Evolutionary conservation across 1,284 basidiomycete genomes (phyloP).

Genomic region (Pisolithus thermaeus): DNA sequence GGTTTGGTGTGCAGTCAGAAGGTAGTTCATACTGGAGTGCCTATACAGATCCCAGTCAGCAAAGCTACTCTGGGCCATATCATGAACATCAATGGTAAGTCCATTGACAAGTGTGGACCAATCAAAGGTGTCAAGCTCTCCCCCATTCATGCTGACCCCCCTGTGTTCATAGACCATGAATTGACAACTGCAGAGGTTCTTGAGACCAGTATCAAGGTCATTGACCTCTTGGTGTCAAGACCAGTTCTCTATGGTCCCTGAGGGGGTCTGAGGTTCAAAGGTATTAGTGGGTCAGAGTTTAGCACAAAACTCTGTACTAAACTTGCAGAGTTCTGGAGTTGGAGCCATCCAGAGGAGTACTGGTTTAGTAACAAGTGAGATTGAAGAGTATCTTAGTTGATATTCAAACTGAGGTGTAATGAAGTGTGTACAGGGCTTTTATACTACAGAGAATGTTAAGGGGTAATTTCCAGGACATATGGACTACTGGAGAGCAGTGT

Average conservation of each 20-base stretch:
- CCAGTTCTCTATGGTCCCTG: conserved; percentile 67
- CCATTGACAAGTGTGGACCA: conserved; percentile 98
- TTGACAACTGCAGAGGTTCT: conserved; percentile 97
- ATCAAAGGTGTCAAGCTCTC: conserved; percentile 90
- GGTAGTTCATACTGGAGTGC: conserved; percentile 96
- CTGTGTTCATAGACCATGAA: conserved; percentile 89
- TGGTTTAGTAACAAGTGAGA: too few species aligned
- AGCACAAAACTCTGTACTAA: too few species aligned
- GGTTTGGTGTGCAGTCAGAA: conserved; percentile 99
- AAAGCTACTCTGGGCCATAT: conserved; percentile 93
- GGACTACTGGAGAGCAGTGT: too few species aligned
- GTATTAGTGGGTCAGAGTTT: too few species aligned
- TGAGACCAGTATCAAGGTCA: conserved; percentile 99
- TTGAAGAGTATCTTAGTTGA: conserved; percentile 73
- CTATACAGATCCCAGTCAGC: conserved; percentile 96
- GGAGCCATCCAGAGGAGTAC: too few species aligned
- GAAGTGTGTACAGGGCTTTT: too few species aligned
- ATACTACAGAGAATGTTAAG: too few species aligned
- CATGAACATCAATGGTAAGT: conserved; percentile 99
- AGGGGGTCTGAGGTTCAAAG: too few species aligned
- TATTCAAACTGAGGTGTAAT: too few species aligned
- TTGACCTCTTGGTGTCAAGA: conserved; percentile 94
- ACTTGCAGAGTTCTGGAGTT: too few species aligned
- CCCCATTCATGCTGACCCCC: conserved; percentile 96
- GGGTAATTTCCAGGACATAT: too few species aligned